Conservation (phyloP, 2,329 filamentous ascomycete genomes). For the Helminthosporium solani region DNA sequence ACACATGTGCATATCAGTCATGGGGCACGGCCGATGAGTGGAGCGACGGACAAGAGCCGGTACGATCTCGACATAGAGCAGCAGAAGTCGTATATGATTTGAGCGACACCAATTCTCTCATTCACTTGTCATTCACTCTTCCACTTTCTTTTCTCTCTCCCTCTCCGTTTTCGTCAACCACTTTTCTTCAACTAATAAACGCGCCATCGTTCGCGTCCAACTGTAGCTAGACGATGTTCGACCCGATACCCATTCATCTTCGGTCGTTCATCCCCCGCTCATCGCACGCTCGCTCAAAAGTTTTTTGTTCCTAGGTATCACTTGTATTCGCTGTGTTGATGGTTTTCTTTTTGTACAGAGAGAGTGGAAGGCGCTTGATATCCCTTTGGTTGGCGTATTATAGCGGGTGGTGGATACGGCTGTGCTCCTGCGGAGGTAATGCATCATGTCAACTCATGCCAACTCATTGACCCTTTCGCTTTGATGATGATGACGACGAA, state of each 20-base stretch:
- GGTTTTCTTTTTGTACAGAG: constrained; percentile 3
- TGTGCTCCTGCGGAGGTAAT: constrained; percentile 15
- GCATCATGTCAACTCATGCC: constrained; percentile 16
- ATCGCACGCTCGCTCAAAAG: constrained; percentile 8
- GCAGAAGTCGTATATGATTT: constrained; percentile 40
- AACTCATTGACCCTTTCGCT: constrained; percentile 1
- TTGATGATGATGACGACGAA: neutral
- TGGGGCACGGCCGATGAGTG: constrained; percentile 36
- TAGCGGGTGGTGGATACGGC: too few relatives aligned
- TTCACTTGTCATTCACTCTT: too few relatives aligned
- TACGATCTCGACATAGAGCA: constrained; percentile 38
- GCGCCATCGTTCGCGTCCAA: constrained; percentile 14
- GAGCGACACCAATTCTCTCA: constrained; percentile 7
- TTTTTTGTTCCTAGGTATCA: constrained; percentile 15
- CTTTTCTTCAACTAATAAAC: constrained; percentile 14
- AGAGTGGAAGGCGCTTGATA: constrained; percentile 10
- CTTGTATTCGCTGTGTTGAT: constrained; percentile 12
- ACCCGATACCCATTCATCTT: too few relatives aligned
- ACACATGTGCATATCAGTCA: constrained; percentile 18
- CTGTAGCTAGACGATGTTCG: constrained; percentile 20
- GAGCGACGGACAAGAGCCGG: constrained; percentile 36
- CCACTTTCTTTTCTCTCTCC: constrained; percentile 15
- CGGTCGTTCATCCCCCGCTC: constrained; percentile 19
- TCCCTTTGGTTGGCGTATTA: constrained; percentile 5
- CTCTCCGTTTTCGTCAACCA: too few relatives aligned